These are phyloP conservation scores for Chlorociboria aeruginascens DNA, from an alignment of 495 filamentous ascomycete species.

Conservation along the genomic window DNA sequence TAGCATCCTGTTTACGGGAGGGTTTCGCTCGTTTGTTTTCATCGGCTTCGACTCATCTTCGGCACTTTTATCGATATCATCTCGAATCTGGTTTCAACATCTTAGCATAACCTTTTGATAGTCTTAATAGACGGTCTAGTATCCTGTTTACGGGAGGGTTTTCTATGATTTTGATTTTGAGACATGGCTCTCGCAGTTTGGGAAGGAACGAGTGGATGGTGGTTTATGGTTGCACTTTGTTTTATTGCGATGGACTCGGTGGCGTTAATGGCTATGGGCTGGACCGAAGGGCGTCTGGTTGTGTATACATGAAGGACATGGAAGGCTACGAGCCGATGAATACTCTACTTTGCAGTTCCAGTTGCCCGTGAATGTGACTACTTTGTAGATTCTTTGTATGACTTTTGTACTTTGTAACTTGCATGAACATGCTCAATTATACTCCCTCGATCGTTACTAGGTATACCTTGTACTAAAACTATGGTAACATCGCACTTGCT, in stretches of 20 bases:
- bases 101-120: slow-evolving; percentile 19
- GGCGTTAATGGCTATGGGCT: not conserved
- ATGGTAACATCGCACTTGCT: too few species aligned
- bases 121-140: slow-evolving; percentile 21
- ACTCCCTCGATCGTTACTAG: too few species aligned
- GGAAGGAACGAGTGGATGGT: slow-evolving; percentile 2
- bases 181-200: slow-evolving; percentile 11
- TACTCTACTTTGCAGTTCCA: too few species aligned
- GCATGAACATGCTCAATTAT: too few species aligned
- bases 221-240: not conserved
- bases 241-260: not conserved
- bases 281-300: not conserved
- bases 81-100: slow-evolving; percentile 12
- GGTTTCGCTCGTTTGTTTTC: slow-evolving; percentile 19
- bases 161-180: slow-evolving; percentile 8
- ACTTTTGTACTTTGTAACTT: too few species aligned
- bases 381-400: too few species aligned
- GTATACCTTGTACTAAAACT: too few species aligned
- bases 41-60: slow-evolving; percentile 1
- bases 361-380: too few species aligned
- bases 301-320: not conserved
- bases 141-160: slow-evolving; percentile 24
- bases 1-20: slow-evolving; percentile 24
- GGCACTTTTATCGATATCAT: slow-evolving; percentile 2
- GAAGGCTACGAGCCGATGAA: too few species aligned